These are phyloP conservation scores for Tetrahymena borealis DNA, from an alignment of 73 alveolate genomes.

Conservation along the genomic window DNA sequence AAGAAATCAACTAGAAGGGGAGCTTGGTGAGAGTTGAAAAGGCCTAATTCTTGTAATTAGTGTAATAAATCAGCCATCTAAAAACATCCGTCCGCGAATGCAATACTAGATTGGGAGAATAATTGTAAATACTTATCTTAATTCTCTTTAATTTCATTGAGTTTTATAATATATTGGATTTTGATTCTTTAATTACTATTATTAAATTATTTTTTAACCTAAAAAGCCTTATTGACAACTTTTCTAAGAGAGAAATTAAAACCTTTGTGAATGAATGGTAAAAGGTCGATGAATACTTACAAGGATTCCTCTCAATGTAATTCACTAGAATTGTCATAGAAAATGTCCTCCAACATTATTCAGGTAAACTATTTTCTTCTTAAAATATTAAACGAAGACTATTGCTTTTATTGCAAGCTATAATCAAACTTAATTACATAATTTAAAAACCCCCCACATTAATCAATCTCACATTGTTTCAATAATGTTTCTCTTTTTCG, in stretches of 20 bases:
- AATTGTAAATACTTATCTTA: background rate
- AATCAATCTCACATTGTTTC: too few relatives aligned
- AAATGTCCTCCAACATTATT: background rate
- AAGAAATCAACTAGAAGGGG: background rate
- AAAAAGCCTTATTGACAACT: background rate
- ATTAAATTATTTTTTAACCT: background rate
- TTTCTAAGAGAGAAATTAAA: background rate
- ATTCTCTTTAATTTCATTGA: background rate
- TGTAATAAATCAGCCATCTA: background rate
- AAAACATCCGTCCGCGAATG: background rate
- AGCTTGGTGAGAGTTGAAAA: background rate
- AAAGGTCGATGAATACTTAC: background rate
- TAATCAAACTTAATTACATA: too few relatives aligned
- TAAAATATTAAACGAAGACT: too few relatives aligned
- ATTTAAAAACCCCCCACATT: too few relatives aligned
- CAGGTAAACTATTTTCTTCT: too few relatives aligned
- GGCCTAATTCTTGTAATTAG: background rate
- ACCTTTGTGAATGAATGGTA: background rate
- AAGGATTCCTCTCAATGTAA: background rate
- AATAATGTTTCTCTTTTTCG: too few relatives aligned
- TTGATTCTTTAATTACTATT: background rate
- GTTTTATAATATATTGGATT: too few relatives aligned
- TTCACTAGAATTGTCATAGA: background rate
- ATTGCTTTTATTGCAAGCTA: too few relatives aligned
- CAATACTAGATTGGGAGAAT: background rate